Evolutionary conservation across 306 rosid species (phyloP), one percentile per base, ranked within the genome.

Genomic region (Malus asiatica): DNA sequence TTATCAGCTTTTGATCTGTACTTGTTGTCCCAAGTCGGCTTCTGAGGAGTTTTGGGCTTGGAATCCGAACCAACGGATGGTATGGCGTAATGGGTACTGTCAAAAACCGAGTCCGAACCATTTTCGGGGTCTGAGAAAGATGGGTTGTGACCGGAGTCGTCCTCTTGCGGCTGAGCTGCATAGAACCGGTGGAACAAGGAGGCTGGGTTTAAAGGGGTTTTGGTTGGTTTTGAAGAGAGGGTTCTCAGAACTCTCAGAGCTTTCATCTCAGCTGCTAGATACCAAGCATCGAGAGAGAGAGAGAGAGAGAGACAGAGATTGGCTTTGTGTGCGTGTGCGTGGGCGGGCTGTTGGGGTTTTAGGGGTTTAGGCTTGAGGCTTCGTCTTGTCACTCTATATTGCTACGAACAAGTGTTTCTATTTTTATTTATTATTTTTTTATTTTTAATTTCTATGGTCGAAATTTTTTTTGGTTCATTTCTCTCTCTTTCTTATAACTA

Each of bases 151-250:
- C 74, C 8, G 15, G 73, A 57, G 42, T 85, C 87, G 45, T 85
- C 87, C 73, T 76, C 78, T 61, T 90, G 89, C 0, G 96, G 89
- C n/a, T 87, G 86, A 6, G 92, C 93, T 10, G 97, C 85, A 89
- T 79, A 88, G 74, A 67, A 69, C 48, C 83, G 70, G 59, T 11
- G 67, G 70, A 81, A 73, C 20, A 78, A 6, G 40, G 76, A 6
- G 45, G 74, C 23, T 25, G 82, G 78, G 33, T 65, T 33, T 3
- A 71, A 20, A n/a, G 13, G 71, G 62, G 7, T 29, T 51, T n/a
- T 79, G 60, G 11, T 76, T 44, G 84, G 69, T 8, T 73, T 66
- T 35, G 79, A 38, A 59, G 77, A 71, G 73, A 85, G 75, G 76
- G 75, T 67, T 70, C 87, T 79, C 19, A 87, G 84, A 52, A 84